Conservation (phyloP, 306 rosid species). For the Medicago truncatula region MtrunA17r5.0-ANR NC_053045.1:4159001-4159500, state of each 20-base stretch:
- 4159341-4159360: constrained; percentile 2
- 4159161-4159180: background rate
- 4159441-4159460: constrained; percentile 12
- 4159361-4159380: constrained; percentile 28
- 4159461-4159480: constrained; percentile 33
- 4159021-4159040: no score
- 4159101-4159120: no score
- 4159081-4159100: no score
- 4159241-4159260: constrained; percentile 18
- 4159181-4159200: constrained; percentile 33
- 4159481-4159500: no score
- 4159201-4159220: constrained; percentile 1
- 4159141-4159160: background rate
- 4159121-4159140: background rate
- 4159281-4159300: constrained; percentile 79
- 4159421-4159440: constrained; percentile 18
- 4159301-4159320: constrained; percentile 76
- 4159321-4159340: constrained; percentile 71
- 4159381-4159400: constrained; percentile 19
- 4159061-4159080: no score
- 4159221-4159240: constrained; percentile 37
- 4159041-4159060: no score
- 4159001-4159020: no score
- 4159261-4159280: constrained; percentile 67
- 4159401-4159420: background rate